Conservation (phyloP, 257 asterid species). For the Jacaranda copaia region DNA sequence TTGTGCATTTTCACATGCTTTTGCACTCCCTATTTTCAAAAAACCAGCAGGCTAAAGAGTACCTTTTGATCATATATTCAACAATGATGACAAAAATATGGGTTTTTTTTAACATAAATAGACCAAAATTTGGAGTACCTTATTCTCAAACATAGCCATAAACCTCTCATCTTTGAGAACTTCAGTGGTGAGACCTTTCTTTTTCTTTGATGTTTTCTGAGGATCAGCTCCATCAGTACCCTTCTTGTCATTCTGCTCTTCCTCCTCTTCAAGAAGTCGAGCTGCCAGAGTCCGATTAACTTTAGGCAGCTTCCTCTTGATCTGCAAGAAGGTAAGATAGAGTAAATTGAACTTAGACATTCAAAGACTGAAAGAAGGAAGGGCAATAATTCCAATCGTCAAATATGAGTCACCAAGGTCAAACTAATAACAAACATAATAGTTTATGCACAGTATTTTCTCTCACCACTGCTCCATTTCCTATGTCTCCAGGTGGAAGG, state of each 20-base stretch:
- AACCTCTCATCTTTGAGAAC: constrained; percentile 82
- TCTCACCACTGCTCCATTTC: background rate
- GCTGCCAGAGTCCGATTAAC: constrained; percentile 67
- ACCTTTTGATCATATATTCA: background rate
- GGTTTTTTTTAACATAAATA: background rate
- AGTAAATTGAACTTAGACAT: constrained; percentile 2
- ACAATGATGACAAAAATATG: background rate
- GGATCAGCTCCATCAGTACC: constrained; percentile 56
- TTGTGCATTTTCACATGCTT: constrained; percentile 13
- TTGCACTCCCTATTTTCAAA: background rate
- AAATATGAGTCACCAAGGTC: background rate
- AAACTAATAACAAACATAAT: background rate
- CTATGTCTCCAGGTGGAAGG: background rate
- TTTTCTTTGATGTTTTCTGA: constrained; percentile 67
- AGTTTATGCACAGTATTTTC: background rate
- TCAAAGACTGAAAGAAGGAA: constrained; percentile 1
- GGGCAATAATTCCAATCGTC: background rate
- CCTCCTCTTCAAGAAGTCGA: constrained; percentile 71
- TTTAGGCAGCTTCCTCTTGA: constrained; percentile 79
- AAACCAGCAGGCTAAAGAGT: background rate
- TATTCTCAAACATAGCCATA: constrained; percentile 56
- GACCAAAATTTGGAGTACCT: constrained; percentile 52
- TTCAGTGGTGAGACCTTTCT: constrained; percentile 76
- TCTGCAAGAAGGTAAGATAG: constrained; percentile 49
- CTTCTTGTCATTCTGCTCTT: constrained; percentile 59